Evolutionary conservation across 306 rosid species (phyloP).

Genomic region (Gynostemma pentaphyllum): DNA sequence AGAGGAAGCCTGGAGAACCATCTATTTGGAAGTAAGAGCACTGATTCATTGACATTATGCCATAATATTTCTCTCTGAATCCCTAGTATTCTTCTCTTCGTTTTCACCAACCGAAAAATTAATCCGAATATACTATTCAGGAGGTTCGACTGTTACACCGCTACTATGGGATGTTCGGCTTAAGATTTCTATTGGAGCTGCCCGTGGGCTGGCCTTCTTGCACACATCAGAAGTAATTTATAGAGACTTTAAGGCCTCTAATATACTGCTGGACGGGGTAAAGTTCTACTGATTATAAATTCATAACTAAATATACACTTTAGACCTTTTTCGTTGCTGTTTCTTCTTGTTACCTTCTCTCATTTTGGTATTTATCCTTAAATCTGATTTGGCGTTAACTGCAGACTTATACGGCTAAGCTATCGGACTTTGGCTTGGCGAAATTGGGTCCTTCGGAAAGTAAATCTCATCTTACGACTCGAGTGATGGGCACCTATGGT

Average conservation of each 20-base stretch:
- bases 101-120: not conserved
- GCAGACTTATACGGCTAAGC: slow-evolving; percentile 77
- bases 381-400: slow-evolving; percentile 10
- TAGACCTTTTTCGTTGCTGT: not conserved
- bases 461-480: slow-evolving; percentile 82
- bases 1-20: slow-evolving; percentile 87
- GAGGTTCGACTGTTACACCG: slow-evolving; percentile 74
- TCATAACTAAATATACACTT: not conserved
- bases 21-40: slow-evolving; percentile 82
- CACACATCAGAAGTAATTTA: slow-evolving; percentile 88
- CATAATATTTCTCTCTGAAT: not conserved
- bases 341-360: not conserved
- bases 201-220: slow-evolving; percentile 77
- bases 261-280: slow-evolving; percentile 87
- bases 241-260: slow-evolving; percentile 93
- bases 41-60: not conserved
- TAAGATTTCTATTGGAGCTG: slow-evolving; percentile 93
- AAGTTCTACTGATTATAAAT: slow-evolving; percentile 6
- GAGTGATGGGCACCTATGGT: slow-evolving; percentile 95
- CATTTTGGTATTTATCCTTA: not conserved
- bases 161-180: slow-evolving; percentile 77
- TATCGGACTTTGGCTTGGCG: slow-evolving; percentile 94
- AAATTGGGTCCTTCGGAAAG: slow-evolving; percentile 97
- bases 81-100: not conserved
- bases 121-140: slow-evolving; percentile 22